These are phyloP conservation scores for Lentinula lateritia DNA, from an alignment of 768 basidiomycete genomes.

Conservation along the genomic window DNA sequence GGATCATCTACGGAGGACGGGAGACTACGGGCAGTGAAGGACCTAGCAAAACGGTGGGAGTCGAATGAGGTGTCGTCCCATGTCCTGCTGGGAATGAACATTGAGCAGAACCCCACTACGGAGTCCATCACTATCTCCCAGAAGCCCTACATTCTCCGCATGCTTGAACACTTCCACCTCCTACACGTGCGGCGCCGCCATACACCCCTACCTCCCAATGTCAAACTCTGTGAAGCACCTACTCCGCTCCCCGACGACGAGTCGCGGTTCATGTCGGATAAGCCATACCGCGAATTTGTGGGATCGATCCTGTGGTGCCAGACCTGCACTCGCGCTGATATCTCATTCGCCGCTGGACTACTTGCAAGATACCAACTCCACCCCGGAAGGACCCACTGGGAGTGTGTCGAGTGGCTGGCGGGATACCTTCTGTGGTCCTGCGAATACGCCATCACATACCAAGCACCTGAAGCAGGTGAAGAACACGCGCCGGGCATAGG, in stretches of 20 bases:
- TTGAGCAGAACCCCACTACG: not conserved
- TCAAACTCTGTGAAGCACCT: not conserved
- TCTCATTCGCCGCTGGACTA: not conserved
- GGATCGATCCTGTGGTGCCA: not conserved
- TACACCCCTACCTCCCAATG: not conserved
- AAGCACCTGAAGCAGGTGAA: not conserved
- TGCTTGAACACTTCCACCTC: not conserved
- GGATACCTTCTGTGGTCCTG: not conserved
- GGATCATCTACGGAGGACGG: not conserved
- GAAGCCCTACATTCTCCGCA: not conserved
- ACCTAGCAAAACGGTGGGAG: not conserved
- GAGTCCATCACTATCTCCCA: not conserved
- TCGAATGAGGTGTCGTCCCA: not conserved
- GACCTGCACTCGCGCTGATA: not conserved
- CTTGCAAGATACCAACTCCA: not conserved
- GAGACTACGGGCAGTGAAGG: not conserved
- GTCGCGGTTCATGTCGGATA: not conserved
- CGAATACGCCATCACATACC: not conserved
- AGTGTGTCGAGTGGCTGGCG: not conserved
- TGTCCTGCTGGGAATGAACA: not conserved
- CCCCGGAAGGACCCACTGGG: not conserved
- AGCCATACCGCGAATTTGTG: not conserved
- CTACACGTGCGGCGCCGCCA: not conserved
- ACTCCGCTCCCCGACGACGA: not conserved
- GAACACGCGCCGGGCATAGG: not conserved